Evolutionary conservation across 1,284 basidiomycete genomes (phyloP).

Genomic region (Apiotrichum brassicae): DNA sequence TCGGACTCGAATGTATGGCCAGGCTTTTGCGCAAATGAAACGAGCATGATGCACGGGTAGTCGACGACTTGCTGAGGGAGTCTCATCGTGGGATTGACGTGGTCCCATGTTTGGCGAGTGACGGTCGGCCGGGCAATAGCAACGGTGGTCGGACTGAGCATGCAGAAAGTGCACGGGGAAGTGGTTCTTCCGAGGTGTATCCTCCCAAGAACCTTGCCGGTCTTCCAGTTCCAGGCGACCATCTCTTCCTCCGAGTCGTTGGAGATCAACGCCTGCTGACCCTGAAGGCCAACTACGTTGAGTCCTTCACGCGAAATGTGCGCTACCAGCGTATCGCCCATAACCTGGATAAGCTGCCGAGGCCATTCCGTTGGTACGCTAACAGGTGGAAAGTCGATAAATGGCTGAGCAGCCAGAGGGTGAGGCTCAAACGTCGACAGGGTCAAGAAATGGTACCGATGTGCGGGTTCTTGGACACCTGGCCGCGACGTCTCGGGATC

Average conservation of each 20-base stretch:
- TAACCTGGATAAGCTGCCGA: conserved; percentile 43
- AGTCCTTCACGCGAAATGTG: conserved; percentile 31
- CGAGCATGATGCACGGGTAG: conserved; percentile 35
- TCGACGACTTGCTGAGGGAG: background rate
- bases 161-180: conserved; percentile 5
- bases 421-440: conserved; percentile 40
- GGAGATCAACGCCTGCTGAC: conserved; percentile 16
- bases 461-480: conserved; percentile 18
- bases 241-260: conserved; percentile 36
- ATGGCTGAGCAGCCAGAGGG: conserved; percentile 31
- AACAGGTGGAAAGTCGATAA: conserved; percentile 36
- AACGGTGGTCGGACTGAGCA: conserved; percentile 14
- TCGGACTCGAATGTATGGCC: conserved; percentile 8
- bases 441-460: conserved; percentile 42
- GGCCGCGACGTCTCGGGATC: background rate
- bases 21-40: conserved; percentile 29
- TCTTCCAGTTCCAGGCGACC: conserved; percentile 46
- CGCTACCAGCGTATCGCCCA: conserved; percentile 42
- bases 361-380: conserved; percentile 18
- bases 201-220: conserved; percentile 33
- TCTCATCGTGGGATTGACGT: background rate
- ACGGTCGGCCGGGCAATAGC: conserved; percentile 4
- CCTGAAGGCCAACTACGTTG: conserved; percentile 7
- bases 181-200: conserved; percentile 5
- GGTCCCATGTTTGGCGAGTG: background rate